Conservation (phyloP, 371 early-diverging fungal species). For the Mucor lusitanicus region DNA sequence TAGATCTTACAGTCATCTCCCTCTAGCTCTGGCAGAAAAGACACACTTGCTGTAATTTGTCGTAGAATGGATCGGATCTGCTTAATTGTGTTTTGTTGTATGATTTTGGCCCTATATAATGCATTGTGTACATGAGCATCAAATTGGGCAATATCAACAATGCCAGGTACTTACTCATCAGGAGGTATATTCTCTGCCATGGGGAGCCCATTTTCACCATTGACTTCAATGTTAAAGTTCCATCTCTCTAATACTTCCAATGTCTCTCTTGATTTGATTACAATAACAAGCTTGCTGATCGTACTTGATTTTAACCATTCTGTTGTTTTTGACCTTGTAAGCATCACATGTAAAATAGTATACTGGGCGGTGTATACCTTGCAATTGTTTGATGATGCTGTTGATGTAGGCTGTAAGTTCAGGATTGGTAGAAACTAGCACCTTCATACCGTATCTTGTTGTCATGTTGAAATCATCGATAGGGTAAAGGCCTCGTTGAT, state of each 20-base stretch:
- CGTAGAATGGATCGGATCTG: conserved; percentile 89
- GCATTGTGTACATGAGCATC: not conserved
- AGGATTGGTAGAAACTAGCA: conserved; percentile 76
- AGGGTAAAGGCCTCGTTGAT: conserved; percentile 89
- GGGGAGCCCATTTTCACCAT: conserved; percentile 16
- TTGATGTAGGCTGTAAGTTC: conserved; percentile 72
- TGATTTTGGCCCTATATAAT: conserved; percentile 51
- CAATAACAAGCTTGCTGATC: conserved; percentile 83
- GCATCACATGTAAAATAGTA: too few relatives aligned
- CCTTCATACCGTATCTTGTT: conserved; percentile 81
- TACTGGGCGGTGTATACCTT: conserved; percentile 53
- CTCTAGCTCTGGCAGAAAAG: conserved; percentile 87
- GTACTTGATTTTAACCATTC: conserved; percentile 74
- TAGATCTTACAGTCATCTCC: conserved; percentile 69
- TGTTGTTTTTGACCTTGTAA: conserved; percentile 9
- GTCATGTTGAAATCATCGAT: conserved; percentile 81
- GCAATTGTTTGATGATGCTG: conserved; percentile 75
- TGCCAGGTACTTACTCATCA: conserved; percentile 23
- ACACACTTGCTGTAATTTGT: conserved; percentile 88
- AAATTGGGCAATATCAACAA: conserved; percentile 3
- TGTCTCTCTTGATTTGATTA: conserved; percentile 79
- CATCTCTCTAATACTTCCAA: conserved; percentile 87
- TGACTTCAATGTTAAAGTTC: conserved; percentile 84
- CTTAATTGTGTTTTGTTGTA: conserved; percentile 36
- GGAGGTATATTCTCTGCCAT: conserved; percentile 29